phyloP scores from a whole-genome alignment of 2,329 filamentous ascomycete genomes.

The Ophiognomonia clavigignenti-juglandacearum region DNA sequence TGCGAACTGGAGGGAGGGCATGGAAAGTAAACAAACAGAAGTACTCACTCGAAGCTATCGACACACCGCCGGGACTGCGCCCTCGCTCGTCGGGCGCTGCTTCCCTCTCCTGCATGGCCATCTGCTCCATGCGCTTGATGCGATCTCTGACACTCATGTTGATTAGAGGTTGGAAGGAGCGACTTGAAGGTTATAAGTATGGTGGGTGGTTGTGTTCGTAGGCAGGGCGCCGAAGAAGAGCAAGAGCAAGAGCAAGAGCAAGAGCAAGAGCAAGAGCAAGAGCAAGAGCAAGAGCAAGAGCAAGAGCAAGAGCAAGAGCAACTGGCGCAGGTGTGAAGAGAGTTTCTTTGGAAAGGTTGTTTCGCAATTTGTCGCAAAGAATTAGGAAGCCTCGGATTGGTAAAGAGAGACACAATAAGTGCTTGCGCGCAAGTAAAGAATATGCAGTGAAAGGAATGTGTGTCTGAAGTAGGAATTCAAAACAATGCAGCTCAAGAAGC shows the following conservation, averaged over 20 bases:
- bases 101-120: constrained; percentile 70
- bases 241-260: too few relatives aligned
- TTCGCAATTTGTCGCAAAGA: not conserved
- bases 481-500: too few relatives aligned
- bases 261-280: not conserved
- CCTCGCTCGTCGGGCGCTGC: constrained; percentile 66
- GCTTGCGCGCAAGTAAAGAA: too few relatives aligned
- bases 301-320: not conserved
- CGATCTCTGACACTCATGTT: constrained; percentile 63
- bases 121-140: constrained; percentile 11
- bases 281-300: not conserved
- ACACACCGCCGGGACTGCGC: constrained; percentile 54
- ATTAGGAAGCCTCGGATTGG: not conserved
- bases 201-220: too few relatives aligned
- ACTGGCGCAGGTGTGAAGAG: not conserved
- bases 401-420: too few relatives aligned
- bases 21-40: constrained; percentile 18
- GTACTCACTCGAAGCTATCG: constrained; percentile 35
- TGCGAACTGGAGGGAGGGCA: too few relatives aligned
- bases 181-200: constrained; percentile 5
- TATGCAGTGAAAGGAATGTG: too few relatives aligned
- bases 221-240: too few relatives aligned
- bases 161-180: constrained; percentile 24
- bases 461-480: too few relatives aligned
- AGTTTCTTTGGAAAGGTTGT: not conserved